Percentiles rank a stretch among this genome's conserved stretches.
Conservation (phyloP, 768 basidiomycete species). For the Lentinus tigrinus region DNA sequence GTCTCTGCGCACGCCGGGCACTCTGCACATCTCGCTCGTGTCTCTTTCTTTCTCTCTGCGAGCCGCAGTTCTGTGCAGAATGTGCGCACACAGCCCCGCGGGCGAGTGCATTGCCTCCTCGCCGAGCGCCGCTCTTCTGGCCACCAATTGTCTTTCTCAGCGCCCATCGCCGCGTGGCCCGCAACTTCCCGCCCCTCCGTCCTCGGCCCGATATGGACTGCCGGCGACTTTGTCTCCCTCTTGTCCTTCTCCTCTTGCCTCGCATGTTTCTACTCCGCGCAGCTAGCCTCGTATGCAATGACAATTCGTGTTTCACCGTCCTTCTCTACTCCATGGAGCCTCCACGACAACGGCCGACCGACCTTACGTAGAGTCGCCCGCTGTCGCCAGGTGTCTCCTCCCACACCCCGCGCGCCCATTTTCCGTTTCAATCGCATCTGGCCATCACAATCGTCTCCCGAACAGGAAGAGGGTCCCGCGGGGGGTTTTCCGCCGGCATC, state of each 20-base stretch:
- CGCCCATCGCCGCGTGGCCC: conserved; percentile 14
- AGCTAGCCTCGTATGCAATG: no score
- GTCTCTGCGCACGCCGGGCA: not conserved
- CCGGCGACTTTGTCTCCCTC: not conserved
- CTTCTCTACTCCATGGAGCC: no score
- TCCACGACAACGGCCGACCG: no score
- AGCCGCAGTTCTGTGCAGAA: not conserved
- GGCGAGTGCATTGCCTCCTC: conserved; percentile 4
- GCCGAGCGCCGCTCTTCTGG: no score
- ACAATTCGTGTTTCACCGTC: no score
- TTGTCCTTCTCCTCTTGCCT: conserved; percentile 1
- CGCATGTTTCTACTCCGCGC: no score
- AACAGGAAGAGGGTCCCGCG: not conserved
- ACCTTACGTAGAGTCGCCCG: no score
- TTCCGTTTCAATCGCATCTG: no score
- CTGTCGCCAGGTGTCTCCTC: not conserved
- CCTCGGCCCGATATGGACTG: conserved; percentile 3
- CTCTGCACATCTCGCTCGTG: not conserved
- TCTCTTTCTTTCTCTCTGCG: not conserved
- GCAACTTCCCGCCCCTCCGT: not conserved
- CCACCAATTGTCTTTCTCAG: conserved; percentile 2
- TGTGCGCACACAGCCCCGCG: conserved; percentile 9
- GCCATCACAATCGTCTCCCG: no score
- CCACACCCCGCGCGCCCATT: not conserved
- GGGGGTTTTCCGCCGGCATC: not conserved